phyloP scores from a whole-genome alignment of 306 rosid genomes.

The Vachellia pachyceras region DNA sequence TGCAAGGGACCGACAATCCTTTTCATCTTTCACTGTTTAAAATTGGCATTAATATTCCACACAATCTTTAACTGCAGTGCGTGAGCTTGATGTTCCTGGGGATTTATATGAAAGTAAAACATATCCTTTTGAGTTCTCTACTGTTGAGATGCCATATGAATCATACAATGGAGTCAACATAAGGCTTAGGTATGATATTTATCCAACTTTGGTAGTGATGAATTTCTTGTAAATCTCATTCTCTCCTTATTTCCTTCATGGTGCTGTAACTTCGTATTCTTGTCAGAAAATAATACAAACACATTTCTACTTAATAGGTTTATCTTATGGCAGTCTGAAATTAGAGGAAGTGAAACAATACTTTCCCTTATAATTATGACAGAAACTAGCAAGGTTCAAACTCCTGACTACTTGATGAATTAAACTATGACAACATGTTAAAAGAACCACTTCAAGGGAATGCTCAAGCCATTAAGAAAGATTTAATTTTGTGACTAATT shows the following conservation, averaged over 20 bases:
- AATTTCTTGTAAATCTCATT: not conserved
- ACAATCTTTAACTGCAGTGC: constrained; percentile 39
- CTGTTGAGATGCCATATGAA: constrained; percentile 55
- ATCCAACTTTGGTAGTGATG: not conserved
- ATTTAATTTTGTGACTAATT: not conserved
- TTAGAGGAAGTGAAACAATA: not conserved
- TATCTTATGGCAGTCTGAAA: not conserved
- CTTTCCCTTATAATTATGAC: not conserved
- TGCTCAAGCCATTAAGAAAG: not conserved
- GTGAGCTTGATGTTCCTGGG: constrained; percentile 55
- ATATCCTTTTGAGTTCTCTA: constrained; percentile 47
- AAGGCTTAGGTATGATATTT: constrained; percentile 45
- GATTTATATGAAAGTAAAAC: constrained; percentile 49
- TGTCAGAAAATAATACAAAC: not conserved
- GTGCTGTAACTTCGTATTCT: not conserved
- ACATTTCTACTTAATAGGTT: not conserved
- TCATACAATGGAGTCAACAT: constrained; percentile 53
- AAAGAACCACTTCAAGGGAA: not conserved
- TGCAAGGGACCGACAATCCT: constrained; percentile 17
- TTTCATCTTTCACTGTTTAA: constrained; percentile 6
- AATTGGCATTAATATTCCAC: constrained; percentile 8
- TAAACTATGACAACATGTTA: not conserved
- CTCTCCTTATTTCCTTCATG: not conserved
- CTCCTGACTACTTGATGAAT: not conserved
- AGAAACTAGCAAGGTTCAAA: not conserved